Evolutionary conservation across 2,329 filamentous ascomycete genomes (phyloP).

Genomic region (Trichophyton verrucosum): DNA sequence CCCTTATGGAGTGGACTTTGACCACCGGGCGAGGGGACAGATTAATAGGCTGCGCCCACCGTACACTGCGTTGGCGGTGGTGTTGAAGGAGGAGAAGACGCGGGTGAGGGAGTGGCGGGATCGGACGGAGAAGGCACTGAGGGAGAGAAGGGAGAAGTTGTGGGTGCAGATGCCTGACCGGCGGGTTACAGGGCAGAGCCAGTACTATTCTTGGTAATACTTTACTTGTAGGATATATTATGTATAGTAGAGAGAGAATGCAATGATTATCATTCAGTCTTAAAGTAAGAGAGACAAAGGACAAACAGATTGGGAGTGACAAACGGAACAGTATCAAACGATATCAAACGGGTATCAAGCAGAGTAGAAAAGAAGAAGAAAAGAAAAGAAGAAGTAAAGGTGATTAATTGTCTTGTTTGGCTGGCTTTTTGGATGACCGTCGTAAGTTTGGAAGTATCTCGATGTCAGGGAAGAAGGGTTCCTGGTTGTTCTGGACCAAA

Average conservation of each 20-base stretch:
- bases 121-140: conserved; percentile 61
- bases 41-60: conserved; percentile 58
- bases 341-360: background rate
- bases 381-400: background rate
- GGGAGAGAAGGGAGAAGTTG: conserved; percentile 59
- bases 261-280: background rate
- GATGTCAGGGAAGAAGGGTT: conserved; percentile 27
- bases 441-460: conserved; percentile 28
- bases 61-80: conserved; percentile 60
- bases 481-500: conserved; percentile 9
- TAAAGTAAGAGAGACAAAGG: background rate
- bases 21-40: conserved; percentile 64
- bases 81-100: conserved; percentile 90
- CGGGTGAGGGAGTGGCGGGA: conserved; percentile 70
- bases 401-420: too few relatives aligned
- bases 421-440: background rate
- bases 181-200: conserved; percentile 68
- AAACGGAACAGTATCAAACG: too few relatives aligned
- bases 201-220: conserved; percentile 78
- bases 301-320: background rate
- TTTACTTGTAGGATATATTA: background rate
- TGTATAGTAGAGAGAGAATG: background rate
- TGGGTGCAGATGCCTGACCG: conserved; percentile 85
- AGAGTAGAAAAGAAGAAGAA: background rate
- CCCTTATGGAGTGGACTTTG: conserved; percentile 46